Conservation (phyloP, 1,284 basidiomycete genomes). For the Moniliella sp. region DNA sequence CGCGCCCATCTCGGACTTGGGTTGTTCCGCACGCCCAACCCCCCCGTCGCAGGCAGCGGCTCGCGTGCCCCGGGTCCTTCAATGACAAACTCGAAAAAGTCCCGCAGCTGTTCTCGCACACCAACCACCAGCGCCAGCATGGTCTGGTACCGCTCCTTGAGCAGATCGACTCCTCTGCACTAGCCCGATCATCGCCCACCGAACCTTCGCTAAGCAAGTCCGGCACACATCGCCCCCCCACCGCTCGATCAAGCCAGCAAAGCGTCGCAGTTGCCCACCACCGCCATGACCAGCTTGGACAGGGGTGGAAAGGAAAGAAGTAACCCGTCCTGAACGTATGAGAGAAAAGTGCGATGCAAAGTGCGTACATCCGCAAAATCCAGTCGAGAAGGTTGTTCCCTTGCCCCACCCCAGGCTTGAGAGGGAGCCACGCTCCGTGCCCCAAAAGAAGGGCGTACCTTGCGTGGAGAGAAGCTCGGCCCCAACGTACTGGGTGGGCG, state of each 20-base stretch:
- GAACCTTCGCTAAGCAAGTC: conserved; percentile 56
- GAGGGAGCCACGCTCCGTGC: too few species aligned
- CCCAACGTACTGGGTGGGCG: too few species aligned
- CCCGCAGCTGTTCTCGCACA: conserved; percentile 2
- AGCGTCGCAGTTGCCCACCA: conserved; percentile 58
- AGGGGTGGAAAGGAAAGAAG: conserved; percentile 47
- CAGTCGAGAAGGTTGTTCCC: too few species aligned
- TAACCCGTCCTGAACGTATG: conserved; percentile 56
- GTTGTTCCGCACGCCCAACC: too few species aligned
- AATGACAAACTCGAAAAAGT: conserved; percentile 8
- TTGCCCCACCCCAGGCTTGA: too few species aligned
- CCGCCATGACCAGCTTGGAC: conserved; percentile 45
- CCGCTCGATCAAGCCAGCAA: conserved; percentile 53
- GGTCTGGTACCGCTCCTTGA: conserved; percentile 46
- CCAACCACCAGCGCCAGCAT: conserved; percentile 56
- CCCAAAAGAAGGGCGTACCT: too few species aligned
- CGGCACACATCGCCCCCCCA: conserved; percentile 81
- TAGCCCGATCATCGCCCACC: conserved; percentile 37
- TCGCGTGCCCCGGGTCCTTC: too few species aligned
- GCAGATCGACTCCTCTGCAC: conserved; percentile 43
- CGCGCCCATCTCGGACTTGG: too few species aligned
- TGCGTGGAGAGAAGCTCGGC: too few species aligned
- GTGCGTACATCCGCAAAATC: conserved; percentile 64
- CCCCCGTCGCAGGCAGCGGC: too few species aligned
- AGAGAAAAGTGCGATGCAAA: conserved; percentile 59